Evolutionary conservation across 371 early-diverging fungal species (phyloP).

Genomic region (Mortierella sp.): DNA sequence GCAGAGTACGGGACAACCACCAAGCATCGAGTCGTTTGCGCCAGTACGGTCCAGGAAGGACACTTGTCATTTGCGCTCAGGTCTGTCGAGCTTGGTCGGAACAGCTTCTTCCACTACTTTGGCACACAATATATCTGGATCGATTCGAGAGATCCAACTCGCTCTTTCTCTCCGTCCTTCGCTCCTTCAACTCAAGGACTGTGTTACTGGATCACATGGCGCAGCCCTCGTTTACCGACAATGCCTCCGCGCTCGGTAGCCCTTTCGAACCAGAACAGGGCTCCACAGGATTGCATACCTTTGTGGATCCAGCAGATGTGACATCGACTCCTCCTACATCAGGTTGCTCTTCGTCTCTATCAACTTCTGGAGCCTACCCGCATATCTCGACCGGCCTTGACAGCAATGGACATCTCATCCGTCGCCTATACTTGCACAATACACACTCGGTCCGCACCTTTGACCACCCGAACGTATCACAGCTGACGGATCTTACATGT

Average conservation of each 20-base stretch:
- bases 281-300: too few relatives aligned
- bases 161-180: background rate
- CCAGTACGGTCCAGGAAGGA: slow-evolving; percentile 7
- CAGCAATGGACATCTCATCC: slow-evolving; percentile 19
- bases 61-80: slow-evolving; percentile 9
- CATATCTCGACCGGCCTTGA: slow-evolving; percentile 8
- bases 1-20: background rate
- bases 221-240: too few relatives aligned
- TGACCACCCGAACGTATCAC: slow-evolving; percentile 4
- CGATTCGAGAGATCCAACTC: slow-evolving; percentile 2
- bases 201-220: too few relatives aligned
- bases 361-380: background rate
- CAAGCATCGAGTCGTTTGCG: too few relatives aligned
- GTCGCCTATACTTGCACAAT: slow-evolving; percentile 1
- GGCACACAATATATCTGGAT: slow-evolving; percentile 15
- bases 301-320: too few relatives aligned
- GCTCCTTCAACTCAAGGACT: background rate
- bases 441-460: slow-evolving; percentile 1
- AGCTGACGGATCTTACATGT: slow-evolving; percentile 10
- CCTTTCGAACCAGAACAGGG: too few relatives aligned
- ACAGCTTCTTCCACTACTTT: slow-evolving; percentile 16
- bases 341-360: too few relatives aligned
- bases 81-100: slow-evolving; percentile 21
- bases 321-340: too few relatives aligned
- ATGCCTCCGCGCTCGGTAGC: too few relatives aligned